These are phyloP conservation scores for Chaetomium olivaceum DNA, from an alignment of 2,329 filamentous ascomycete genomes.

Conservation along the genomic window DNA sequence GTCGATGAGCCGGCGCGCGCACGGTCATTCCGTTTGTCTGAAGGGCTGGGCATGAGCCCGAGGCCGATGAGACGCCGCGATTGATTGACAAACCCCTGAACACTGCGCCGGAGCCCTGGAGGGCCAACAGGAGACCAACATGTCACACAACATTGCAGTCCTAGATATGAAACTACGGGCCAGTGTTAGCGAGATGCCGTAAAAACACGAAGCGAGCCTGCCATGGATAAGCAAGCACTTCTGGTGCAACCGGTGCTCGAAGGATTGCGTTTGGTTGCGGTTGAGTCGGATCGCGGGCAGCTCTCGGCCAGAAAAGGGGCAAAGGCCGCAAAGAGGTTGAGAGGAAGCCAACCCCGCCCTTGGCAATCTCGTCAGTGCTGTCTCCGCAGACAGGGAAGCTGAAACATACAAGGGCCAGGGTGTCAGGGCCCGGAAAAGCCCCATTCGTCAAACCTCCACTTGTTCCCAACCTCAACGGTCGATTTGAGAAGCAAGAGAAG, in stretches of 20 bases:
- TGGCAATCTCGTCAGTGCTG: constrained; percentile 7
- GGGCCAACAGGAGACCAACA: not conserved
- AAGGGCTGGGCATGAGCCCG: constrained; percentile 5
- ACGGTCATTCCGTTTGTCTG: constrained; percentile 8
- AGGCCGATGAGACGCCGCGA: constrained; percentile 22
- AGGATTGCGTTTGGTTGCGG: not conserved
- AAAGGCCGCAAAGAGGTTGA: not conserved
- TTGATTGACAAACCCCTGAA: not conserved
- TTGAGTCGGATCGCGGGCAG: constrained; percentile 1
- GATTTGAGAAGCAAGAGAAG: constrained; percentile 3
- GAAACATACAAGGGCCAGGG: constrained; percentile 16
- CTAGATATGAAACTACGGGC: constrained; percentile 6
- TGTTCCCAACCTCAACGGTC: constrained; percentile 6
- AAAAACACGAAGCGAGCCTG: constrained; percentile 7
- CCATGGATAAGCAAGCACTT: not conserved
- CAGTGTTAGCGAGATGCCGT: not conserved
- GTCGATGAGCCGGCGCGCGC: constrained; percentile 8
- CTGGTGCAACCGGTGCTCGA: not conserved
- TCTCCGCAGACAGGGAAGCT: constrained; percentile 12
- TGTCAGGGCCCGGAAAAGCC: not conserved
- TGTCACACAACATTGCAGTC: not conserved
- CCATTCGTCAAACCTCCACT: constrained; percentile 4
- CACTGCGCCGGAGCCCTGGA: not conserved
- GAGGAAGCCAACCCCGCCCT: constrained; percentile 16
- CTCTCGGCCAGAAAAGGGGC: not conserved